Evolutionary conservation across 352 stramenopile species (phyloP).

Genomic region (Globisporangium abappressorium): DNA sequence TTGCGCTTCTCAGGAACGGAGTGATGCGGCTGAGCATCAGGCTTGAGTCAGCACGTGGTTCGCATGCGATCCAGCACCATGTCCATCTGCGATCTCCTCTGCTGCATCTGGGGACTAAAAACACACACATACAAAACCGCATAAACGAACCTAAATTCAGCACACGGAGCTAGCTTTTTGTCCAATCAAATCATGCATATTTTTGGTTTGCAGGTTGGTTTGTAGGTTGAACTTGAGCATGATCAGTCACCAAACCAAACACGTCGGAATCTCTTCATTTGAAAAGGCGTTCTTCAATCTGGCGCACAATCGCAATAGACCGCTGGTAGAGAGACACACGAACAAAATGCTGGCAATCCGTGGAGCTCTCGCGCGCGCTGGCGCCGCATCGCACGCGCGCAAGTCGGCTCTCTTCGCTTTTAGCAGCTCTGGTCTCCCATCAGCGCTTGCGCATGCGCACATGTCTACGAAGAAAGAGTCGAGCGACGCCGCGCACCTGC

Average conservation of each 20-base stretch:
- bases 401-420: background rate
- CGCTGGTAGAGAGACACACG: background rate
- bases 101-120: no score
- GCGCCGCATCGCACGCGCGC: slow-evolving; percentile 1
- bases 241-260: background rate
- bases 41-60: no score
- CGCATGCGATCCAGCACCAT: no score
- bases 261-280: background rate
- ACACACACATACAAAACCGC: no score
- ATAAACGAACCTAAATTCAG: no score
- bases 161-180: no score
- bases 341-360: slow-evolving; percentile 10
- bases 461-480: slow-evolving; percentile 14
- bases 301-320: background rate
- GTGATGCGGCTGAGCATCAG: no score
- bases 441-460: background rate
- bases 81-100: no score
- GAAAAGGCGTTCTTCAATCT: background rate
- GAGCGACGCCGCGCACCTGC: slow-evolving; percentile 48
- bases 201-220: background rate
- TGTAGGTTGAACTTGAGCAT: slow-evolving; percentile 2
- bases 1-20: no score
- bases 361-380: slow-evolving; percentile 3
- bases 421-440: background rate
- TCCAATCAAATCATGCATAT: no score